These are phyloP conservation scores for Cucurbita moschata DNA, from an alignment of 306 rosid genomes.

Conservation along the genomic window DNA sequence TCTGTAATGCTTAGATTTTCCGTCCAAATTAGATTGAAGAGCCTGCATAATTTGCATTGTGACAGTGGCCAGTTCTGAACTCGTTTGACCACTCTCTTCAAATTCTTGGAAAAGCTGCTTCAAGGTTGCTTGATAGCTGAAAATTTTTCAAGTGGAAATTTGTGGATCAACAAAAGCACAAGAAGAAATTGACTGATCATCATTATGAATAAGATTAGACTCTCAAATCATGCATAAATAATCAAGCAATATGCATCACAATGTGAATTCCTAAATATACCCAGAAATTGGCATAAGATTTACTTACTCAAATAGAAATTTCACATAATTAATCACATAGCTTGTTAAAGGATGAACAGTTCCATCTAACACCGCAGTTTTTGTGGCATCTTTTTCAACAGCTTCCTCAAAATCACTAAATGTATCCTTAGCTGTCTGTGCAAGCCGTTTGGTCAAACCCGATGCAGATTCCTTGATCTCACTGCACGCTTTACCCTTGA, in stretches of 20 bases:
- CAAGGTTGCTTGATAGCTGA: constrained; percentile 91
- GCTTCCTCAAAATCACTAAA: constrained; percentile 98
- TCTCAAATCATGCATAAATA: background rate
- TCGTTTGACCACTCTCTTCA: constrained; percentile 45
- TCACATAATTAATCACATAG: constrained; percentile 89
- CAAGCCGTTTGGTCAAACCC: constrained; percentile 76
- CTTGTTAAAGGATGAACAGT: constrained; percentile 97
- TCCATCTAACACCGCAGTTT: constrained; percentile 94
- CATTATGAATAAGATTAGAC: background rate
- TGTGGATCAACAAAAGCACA: background rate
- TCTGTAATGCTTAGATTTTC: constrained; percentile 85
- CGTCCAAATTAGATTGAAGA: constrained; percentile 85
- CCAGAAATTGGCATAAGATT: background rate
- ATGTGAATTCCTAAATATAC: background rate
- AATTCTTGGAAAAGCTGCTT: constrained; percentile 88
- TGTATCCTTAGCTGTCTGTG: constrained; percentile 81
- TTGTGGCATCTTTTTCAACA: constrained; percentile 88
- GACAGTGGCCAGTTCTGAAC: constrained; percentile 72
- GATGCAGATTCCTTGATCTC: constrained; percentile 72
- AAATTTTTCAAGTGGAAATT: background rate
- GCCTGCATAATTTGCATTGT: constrained; percentile 95
- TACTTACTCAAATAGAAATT: constrained; percentile 93
- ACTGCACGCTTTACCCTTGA: constrained; percentile 69
- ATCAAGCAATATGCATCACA: background rate
- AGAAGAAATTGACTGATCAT: background rate